A percentile compares a stretch with the other conserved stretches of the same genome.
Evolutionary conservation across 1,139 yeast species (phyloP).

Genomic region (Schwanniomyces etchellsii): DNA sequence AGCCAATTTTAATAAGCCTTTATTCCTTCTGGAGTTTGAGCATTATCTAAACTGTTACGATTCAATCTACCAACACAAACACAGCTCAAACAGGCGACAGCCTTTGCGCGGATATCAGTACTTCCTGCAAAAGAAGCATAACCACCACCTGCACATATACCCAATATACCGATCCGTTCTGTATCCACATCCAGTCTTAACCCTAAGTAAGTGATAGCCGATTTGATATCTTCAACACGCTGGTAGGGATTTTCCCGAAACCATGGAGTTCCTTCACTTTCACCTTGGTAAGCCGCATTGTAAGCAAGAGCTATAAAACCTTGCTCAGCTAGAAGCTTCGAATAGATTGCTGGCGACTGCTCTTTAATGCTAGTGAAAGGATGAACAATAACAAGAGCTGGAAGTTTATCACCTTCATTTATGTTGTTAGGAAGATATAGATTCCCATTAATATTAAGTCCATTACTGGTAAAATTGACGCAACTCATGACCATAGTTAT

Average conservation of each 20-base stretch:
- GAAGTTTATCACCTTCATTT: slow-evolving; percentile 1
- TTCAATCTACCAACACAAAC: neutral
- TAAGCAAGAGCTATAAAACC: slow-evolving; percentile 1
- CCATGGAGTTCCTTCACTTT: slow-evolving; percentile 2
- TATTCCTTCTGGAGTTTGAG: no score
- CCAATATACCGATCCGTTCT: no score
- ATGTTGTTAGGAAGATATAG: no score
- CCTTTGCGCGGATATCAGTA: no score
- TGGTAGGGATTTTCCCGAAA: slow-evolving; percentile 1
- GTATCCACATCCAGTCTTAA: slow-evolving; percentile 1
- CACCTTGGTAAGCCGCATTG: slow-evolving; percentile 3
- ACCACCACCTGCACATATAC: no score
- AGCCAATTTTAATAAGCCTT: no score
- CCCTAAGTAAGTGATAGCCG: neutral
- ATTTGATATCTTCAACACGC: slow-evolving; percentile 1
- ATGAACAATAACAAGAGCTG: slow-evolving; percentile 2
- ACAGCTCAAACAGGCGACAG: slow-evolving; percentile 1
- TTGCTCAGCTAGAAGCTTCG: neutral
- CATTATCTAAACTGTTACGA: slow-evolving; percentile 1
- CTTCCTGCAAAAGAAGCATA: no score
- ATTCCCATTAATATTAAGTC: no score
- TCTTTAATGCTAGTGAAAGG: slow-evolving; percentile 1
- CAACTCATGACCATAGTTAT: no score
- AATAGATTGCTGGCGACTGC: slow-evolving; percentile 1
- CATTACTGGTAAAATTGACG: no score